These are phyloP conservation scores for Ascocoryne sarcoides DNA, from an alignment of 2,329 filamentous ascomycete genomes.

Conservation along the genomic window DNA sequence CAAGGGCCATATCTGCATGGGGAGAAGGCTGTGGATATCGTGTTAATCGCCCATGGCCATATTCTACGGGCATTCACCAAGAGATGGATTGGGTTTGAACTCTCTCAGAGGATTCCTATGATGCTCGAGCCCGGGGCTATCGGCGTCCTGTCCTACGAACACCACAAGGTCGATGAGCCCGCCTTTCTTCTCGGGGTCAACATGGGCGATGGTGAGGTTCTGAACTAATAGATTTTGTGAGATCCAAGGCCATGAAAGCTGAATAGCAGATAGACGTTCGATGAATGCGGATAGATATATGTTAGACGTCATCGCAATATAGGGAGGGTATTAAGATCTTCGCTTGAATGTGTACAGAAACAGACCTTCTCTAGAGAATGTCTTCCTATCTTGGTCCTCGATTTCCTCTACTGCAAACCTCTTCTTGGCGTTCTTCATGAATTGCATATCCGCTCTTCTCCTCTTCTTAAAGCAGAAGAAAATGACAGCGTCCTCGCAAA, in stretches of 20 bases:
- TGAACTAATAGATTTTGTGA: neutral
- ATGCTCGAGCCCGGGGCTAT: slow-evolving; percentile 33
- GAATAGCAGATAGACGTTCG: no score
- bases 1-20: slow-evolving; percentile 37
- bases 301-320: no score
- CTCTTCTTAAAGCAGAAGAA: slow-evolving; percentile 95
- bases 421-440: slow-evolving; percentile 63
- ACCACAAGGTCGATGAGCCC: slow-evolving; percentile 30
- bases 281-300: no score
- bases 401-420: slow-evolving; percentile 55
- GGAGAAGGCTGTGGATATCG: slow-evolving; percentile 37
- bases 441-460: slow-evolving; percentile 69
- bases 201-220: slow-evolving; percentile 17
- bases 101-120: slow-evolving; percentile 28
- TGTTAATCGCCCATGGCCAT: slow-evolving; percentile 36
- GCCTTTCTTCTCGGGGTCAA: slow-evolving; percentile 31
- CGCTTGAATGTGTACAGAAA: slow-evolving; percentile 51
- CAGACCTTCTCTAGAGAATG: slow-evolving; percentile 48
- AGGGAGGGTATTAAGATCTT: slow-evolving; percentile 21
- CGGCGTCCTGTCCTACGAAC: slow-evolving; percentile 31
- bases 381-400: slow-evolving; percentile 48
- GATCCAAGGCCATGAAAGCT: no score
- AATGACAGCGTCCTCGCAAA: slow-evolving; percentile 55
- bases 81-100: slow-evolving; percentile 41
- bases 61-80: slow-evolving; percentile 47